A percentile compares a stretch with the other conserved stretches of the same genome.
Evolutionary conservation across 495 filamentous ascomycete species (phyloP).

Genomic region (Ramalina peruviana): DNA sequence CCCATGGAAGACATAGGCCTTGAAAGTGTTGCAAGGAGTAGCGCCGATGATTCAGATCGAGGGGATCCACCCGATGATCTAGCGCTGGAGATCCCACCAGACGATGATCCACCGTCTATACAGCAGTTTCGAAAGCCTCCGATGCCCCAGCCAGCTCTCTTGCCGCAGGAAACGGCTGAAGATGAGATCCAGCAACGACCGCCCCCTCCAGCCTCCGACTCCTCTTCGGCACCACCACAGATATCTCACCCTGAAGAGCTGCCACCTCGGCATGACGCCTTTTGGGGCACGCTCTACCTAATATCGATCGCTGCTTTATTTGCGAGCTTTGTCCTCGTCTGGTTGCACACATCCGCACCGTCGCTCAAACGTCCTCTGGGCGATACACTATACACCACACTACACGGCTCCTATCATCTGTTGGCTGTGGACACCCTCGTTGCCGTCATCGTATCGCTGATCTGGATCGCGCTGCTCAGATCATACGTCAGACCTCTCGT

Average conservation of each 20-base stretch:
- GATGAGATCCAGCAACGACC: constrained; percentile 27
- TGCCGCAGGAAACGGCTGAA: constrained; percentile 34
- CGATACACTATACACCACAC: constrained; percentile 85
- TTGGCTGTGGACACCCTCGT: constrained; percentile 82
- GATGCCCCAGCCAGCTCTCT: constrained; percentile 23
- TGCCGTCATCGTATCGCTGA: constrained; percentile 68
- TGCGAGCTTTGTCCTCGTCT: constrained; percentile 75
- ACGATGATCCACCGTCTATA: constrained; percentile 69
- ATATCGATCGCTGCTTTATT: constrained; percentile 72
- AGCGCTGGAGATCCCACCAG: constrained; percentile 38
- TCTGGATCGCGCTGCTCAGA: constrained; percentile 82
- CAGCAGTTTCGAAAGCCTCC: constrained; percentile 62
- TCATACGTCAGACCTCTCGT: constrained; percentile 74
- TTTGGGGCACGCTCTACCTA: constrained; percentile 85
- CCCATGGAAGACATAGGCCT: constrained; percentile 82
- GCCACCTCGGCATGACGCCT: constrained; percentile 59
- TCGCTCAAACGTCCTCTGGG: constrained; percentile 50
- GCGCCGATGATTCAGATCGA: constrained; percentile 30
- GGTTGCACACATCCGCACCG: constrained; percentile 67
- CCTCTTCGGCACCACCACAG: constrained; percentile 32
- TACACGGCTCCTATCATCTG: constrained; percentile 76
- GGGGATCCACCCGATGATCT: constrained; percentile 47
- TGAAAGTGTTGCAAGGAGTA: constrained; percentile 44
- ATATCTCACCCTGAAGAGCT: constrained; percentile 31
- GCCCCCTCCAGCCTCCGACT: constrained; percentile 29